These are phyloP conservation scores for Hibiscus tridactylites DNA, from an alignment of 345 rosid species.

Conservation along the genomic window DNA sequence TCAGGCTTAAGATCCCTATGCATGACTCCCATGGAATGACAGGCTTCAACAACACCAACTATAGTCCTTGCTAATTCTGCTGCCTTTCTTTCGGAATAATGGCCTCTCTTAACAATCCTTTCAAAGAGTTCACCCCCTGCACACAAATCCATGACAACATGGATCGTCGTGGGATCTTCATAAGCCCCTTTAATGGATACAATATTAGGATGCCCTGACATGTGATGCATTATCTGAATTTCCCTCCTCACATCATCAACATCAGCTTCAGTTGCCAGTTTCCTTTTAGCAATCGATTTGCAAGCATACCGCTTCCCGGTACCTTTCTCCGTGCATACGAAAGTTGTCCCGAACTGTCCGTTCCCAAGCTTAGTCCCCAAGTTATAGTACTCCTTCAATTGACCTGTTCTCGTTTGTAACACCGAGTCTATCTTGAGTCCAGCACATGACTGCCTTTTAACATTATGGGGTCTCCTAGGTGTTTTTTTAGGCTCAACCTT, in stretches of 20 bases:
- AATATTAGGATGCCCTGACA: not conserved
- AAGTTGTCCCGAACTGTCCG: not conserved
- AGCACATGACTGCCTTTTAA: not conserved
- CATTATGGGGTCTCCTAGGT: not conserved
- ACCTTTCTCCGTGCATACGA: not conserved
- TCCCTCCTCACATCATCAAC: not conserved
- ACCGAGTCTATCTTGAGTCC: not conserved
- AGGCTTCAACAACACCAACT: not conserved
- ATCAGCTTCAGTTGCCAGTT: not conserved
- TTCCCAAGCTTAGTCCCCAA: not conserved
- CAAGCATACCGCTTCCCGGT: not conserved
- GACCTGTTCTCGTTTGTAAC: not conserved
- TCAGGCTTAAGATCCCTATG: not conserved
- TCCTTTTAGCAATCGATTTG: not conserved
- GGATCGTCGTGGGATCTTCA: not conserved
- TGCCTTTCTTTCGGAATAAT: not conserved
- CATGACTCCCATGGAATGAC: not conserved
- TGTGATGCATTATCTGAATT: not conserved
- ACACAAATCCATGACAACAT: not conserved
- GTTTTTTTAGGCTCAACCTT: conserved; percentile 7
- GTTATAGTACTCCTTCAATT: not conserved
- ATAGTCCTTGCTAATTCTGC: not conserved
- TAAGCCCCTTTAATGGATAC: not conserved
- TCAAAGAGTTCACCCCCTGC: not conserved
- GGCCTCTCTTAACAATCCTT: not conserved